Base-by-base conservation (phyloP, 2,329 filamentous ascomycete genomes). In the Fusarium transvaalense region DNA sequence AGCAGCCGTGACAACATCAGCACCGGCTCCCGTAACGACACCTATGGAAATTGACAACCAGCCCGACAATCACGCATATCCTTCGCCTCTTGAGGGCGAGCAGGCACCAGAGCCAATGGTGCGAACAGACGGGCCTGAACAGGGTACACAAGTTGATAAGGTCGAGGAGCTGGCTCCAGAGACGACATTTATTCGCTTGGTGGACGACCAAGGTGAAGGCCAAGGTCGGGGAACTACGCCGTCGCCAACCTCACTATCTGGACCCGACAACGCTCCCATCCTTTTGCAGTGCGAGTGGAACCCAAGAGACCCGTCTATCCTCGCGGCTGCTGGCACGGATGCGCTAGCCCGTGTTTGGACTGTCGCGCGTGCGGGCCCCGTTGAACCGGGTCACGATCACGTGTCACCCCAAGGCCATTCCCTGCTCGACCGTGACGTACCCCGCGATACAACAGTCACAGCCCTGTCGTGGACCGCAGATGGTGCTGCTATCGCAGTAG, bases 261-360 rank as follows among this genome's bases (percentile, higher is more conserved):
- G 78, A 64, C 74, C 76, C 66, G 85, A 87, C 76, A 86, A 84
- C 74, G 82, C 83, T 79, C 86, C 88, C 76, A 84, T 89, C 74
- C 80, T 90, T 78, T 83, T 90, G 81, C 87, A 89, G 79, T 90
- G 88, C 84, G 87, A 89, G 83, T 91, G 88, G 86, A 89, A 86
- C 82, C 88, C 88, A 72, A 83, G 78, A 79, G 85, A 90, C 82
- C 85, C 88, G 78, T 87, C 85, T 63, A 82, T 89, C 80, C 83
- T 91, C 83, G 88, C 88, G 79, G 88, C 87, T 83, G 88, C 86
- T 82, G 88, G 88, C 75, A 90, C 87, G 78, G 88, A 90, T 83
- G 87, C 88, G 80, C 87, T 90, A 87, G 88, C 88, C 83, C 88
- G 88, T 69, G 84, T 90, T 80, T 90, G 88, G 88, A 89, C 86